phyloP scores from a whole-genome alignment of 2,329 filamentous ascomycete species.

The Aspergillus fructus region DNA sequence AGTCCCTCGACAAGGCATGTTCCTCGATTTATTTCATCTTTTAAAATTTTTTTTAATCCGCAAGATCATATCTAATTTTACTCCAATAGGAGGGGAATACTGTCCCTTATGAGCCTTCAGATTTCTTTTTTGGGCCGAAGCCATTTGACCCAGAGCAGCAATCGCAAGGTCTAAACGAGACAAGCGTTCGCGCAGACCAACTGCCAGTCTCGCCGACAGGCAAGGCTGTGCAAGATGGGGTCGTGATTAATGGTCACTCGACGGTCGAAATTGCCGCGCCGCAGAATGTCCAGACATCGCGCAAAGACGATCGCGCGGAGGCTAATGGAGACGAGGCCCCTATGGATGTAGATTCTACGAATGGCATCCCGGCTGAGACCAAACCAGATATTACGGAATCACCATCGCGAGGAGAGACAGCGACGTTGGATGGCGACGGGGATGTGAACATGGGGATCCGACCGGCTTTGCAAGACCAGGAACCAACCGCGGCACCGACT shows the following conservation, averaged over 20 bases:
- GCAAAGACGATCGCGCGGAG: constrained; percentile 32
- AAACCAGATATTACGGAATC: constrained; percentile 22
- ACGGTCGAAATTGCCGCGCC: constrained; percentile 26
- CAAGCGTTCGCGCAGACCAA: constrained; percentile 31
- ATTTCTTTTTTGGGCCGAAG: constrained; percentile 50
- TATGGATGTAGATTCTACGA: constrained; percentile 43
- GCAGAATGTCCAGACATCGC: constrained; percentile 35
- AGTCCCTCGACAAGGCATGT: constrained; percentile 50
- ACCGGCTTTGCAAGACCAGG: constrained; percentile 28
- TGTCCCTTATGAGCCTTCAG: constrained; percentile 34
- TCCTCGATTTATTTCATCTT: constrained; percentile 5
- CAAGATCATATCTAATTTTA: constrained; percentile 2
- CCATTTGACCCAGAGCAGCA: constrained; percentile 33
- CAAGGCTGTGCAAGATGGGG: constrained; percentile 36
- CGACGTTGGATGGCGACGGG: constrained; percentile 42
- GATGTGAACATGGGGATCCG: constrained; percentile 42
- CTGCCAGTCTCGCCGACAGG: constrained; percentile 30
- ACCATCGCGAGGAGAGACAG: constrained; percentile 23
- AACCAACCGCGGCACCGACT: constrained; percentile 30
- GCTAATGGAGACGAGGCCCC: constrained; percentile 34
- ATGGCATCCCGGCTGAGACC: constrained; percentile 30
- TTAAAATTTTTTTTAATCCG: background rate
- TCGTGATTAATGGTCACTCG: constrained; percentile 37
- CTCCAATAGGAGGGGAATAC: constrained; percentile 38
- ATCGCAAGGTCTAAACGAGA: constrained; percentile 26